Evolutionary conservation across 2,329 filamentous ascomycete species (phyloP), one percentile per base, ranked within the genome.

Genomic region (Venturia carpophila): DNA sequence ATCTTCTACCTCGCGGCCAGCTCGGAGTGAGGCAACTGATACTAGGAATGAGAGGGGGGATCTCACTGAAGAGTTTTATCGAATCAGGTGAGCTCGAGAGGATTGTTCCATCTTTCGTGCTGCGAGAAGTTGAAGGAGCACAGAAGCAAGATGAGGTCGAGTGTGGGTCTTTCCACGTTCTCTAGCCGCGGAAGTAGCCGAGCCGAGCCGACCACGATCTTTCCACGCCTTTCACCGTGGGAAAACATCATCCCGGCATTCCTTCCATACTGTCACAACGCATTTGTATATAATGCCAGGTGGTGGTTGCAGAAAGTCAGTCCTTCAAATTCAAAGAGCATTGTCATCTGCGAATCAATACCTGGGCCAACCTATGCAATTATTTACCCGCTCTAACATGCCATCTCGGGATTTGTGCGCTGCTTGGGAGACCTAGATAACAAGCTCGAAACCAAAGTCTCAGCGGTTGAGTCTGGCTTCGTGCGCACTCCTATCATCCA

Each of bases 401-500:
- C 72, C 17, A 73, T 82, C 64, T 76, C 74, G 17, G 79, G 78
- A 11, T 80, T 77, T 71, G 76, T 86, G 6, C 79, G 83, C 63
- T 78, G 77, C 5, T 70, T 87, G 21, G 79, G 74, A 0, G 71
- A 75, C 1, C 76, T 86, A 9, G 83, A 85, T 34, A 64, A 73
- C 1, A 70, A 69, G 1, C 69, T 82, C 37, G 82, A 81, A 0
- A 83, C 87, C 64, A 74, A 83, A 0, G 83, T 87, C 15, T 85
- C 83, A 21, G 83, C 79, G 6, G 83, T 87, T 4, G 83, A 83
- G 19, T 84, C 84, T 0, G 84, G 84, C 0, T 73, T 86, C 1
- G 84, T 87, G 69, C 84, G 81, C 67, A 87, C 84, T 11, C 84
- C 84, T 9, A 73, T 87, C 5, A 86, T 83, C 83, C 83, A 79